phyloP scores from a whole-genome alignment of 2,329 filamentous ascomycete genomes.

The Scleromitrula shiraiana region DNA sequence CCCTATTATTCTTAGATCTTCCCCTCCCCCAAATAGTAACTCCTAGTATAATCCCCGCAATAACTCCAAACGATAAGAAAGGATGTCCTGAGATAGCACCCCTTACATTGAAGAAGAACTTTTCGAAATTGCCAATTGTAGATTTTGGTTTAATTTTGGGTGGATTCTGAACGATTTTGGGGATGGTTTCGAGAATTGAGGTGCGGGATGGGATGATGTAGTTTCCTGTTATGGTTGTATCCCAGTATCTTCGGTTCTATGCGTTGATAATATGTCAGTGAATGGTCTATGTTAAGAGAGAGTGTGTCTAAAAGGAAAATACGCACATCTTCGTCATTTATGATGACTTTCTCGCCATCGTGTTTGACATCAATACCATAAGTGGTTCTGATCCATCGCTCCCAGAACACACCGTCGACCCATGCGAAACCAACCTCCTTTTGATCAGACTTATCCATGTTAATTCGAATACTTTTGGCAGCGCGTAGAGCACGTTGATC shows the following conservation, averaged over 20 bases:
- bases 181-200: constrained; percentile 34
- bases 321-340: constrained; percentile 95
- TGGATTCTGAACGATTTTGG: constrained; percentile 40
- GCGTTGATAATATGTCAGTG: constrained; percentile 10
- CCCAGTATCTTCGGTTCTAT: constrained; percentile 91
- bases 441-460: constrained; percentile 78
- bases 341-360: constrained; percentile 85
- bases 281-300: not conserved
- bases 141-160: constrained; percentile 67
- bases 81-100: constrained; percentile 52
- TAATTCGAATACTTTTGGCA: constrained; percentile 86
- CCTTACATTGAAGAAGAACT: constrained; percentile 61
- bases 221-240: constrained; percentile 80
- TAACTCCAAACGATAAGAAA: constrained; percentile 47
- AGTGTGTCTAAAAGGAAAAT: not conserved
- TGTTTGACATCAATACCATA: constrained; percentile 80
- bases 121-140: constrained; percentile 64
- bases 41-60: constrained; percentile 48
- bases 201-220: constrained; percentile 75
- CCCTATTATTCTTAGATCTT: constrained; percentile 42
- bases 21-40: constrained; percentile 46
- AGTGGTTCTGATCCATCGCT: constrained; percentile 90
- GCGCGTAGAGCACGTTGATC: constrained; percentile 79
- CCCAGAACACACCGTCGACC: constrained; percentile 97
- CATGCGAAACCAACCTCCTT: constrained; percentile 93